Evolutionary conservation across 2,329 filamentous ascomycete species (phyloP).

Genomic region (Aspergillus aculeatinus): DNA sequence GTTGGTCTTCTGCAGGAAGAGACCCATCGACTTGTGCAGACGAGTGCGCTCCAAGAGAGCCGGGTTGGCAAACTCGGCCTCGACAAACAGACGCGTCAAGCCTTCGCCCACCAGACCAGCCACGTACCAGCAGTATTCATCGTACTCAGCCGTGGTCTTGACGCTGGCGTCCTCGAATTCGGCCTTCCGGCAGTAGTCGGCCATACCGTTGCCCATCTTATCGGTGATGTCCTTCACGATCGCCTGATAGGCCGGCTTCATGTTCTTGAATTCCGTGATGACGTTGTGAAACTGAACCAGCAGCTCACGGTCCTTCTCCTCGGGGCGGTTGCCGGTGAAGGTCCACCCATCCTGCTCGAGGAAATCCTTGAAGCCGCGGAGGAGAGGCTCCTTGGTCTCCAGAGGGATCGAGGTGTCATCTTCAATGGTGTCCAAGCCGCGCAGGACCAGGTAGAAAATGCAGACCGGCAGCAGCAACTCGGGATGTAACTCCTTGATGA

Average conservation of each 20-base stretch:
- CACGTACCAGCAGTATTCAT: conserved; percentile 96
- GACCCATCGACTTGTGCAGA: conserved; percentile 92
- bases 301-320: conserved; percentile 92
- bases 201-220: conserved; percentile 98
- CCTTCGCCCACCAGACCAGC: conserved; percentile 98
- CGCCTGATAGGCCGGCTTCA: conserved; percentile 78
- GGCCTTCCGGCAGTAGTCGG: conserved; percentile 84
- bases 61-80: conserved; percentile 81
- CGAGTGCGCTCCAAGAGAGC: conserved; percentile 74
- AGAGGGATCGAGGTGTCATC: conserved; percentile 93
- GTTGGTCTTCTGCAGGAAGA: conserved; percentile 97
- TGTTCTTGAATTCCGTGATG: conserved; percentile 79
- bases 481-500: conserved; percentile 93
- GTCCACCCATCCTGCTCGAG: conserved; percentile 87
- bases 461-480: conserved; percentile 87
- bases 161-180: conserved; percentile 79
- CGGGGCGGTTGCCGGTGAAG: conserved; percentile 77
- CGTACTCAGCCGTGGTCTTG: conserved; percentile 82
- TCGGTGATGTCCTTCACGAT: conserved; percentile 91
- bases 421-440: conserved; percentile 95
- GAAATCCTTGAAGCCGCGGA: conserved; percentile 77
- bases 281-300: conserved; percentile 90
- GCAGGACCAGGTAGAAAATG: conserved; percentile 89
- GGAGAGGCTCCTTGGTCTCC: conserved; percentile 77
- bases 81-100: conserved; percentile 83